Base-by-base conservation (phyloP, 257 asterid species). In the Solanum lignicaule region DNA sequence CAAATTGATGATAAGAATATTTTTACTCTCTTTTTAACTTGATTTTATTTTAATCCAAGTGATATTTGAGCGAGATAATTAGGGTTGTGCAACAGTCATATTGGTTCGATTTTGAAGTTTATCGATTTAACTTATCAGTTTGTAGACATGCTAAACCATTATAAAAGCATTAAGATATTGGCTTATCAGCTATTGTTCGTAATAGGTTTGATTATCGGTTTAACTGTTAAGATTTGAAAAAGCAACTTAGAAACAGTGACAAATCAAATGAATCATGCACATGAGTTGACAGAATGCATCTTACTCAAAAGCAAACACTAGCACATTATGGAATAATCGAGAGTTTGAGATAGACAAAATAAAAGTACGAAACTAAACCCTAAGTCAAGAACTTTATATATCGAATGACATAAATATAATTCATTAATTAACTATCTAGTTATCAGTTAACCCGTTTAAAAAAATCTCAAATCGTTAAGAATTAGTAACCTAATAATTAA, bases 151-250 rank as follows among this genome's bases (percentile, higher is more conserved):
- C 23, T 52, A 52, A 52, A 52, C 7, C 23, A 16, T 52, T 52
- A 52, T 52, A 52, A 18, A 52, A 52, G 3, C 20, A 52, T 16
- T 5, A 52, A 52, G 62, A 5, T 52, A 16, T 52, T 52, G 0
- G 9, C 9, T 16, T 52, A 52, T 46, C 6, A 46, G 18, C 13
- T 43, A 46, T 46, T 43, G 2, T 46, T 0, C 6, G 55, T 46
- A 46, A 46, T 46, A 46, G 0, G 55, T 0, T 46, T 0, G 7
- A 46, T 46, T 46, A 46, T 52, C 23, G 23, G 0, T 52, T 52
- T 52, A 52, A 52, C 3, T 15, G 3, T 52, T 52, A 52, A 52
- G 62, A 52, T 52, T 52, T 52, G 55, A 46, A 16, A 52, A 52
- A 52, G 0, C 0, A 16, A 16, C 62, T 52, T 52, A 52, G 23